phyloP scores from a whole-genome alignment of 1,284 basidiomycete genomes.

The Moesziomyces globuligerus region DNA sequence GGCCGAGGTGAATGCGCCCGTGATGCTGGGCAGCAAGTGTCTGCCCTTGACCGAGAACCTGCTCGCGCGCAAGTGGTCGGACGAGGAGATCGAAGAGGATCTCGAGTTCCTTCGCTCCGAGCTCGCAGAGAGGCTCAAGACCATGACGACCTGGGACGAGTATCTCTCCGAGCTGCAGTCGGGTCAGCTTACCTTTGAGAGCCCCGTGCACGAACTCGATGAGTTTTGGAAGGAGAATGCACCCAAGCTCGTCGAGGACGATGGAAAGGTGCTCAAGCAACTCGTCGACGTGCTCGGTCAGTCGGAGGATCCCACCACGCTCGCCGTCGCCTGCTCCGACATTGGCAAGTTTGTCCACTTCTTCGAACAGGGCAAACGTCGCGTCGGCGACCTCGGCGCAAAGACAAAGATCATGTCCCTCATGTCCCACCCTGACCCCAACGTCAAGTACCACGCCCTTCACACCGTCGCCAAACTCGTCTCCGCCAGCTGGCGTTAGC shows the following conservation, averaged over 20 bases:
- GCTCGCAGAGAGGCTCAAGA: slow-evolving; percentile 82
- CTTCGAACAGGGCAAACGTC: slow-evolving; percentile 64
- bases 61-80: slow-evolving; percentile 86
- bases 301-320: slow-evolving; percentile 47
- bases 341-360: slow-evolving; percentile 61
- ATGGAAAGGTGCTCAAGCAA: slow-evolving; percentile 90
- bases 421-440: slow-evolving; percentile 85
- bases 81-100: slow-evolving; percentile 88
- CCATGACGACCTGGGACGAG: slow-evolving; percentile 93
- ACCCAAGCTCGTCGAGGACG: slow-evolving; percentile 84
- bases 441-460: slow-evolving; percentile 90
- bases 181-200: slow-evolving; percentile 89
- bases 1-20: slow-evolving; percentile 82
- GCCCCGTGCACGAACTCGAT: slow-evolving; percentile 90
- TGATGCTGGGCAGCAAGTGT: slow-evolving; percentile 88
- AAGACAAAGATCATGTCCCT: slow-evolving; percentile 94
- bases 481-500: slow-evolving; percentile 59
- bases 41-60: slow-evolving; percentile 88
- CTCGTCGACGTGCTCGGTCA: slow-evolving; percentile 73
- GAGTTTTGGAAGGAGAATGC: slow-evolving; percentile 98
- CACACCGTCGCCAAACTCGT: slow-evolving; percentile 59
- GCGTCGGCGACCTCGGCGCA: slow-evolving; percentile 82
- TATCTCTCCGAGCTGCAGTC: slow-evolving; percentile 89
- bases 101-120: slow-evolving; percentile 85
- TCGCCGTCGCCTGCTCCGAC: slow-evolving; percentile 63